Evolutionary conservation across 1,284 basidiomycete species (phyloP).

Genomic region (Cryptococcus amylolentus): DNA sequence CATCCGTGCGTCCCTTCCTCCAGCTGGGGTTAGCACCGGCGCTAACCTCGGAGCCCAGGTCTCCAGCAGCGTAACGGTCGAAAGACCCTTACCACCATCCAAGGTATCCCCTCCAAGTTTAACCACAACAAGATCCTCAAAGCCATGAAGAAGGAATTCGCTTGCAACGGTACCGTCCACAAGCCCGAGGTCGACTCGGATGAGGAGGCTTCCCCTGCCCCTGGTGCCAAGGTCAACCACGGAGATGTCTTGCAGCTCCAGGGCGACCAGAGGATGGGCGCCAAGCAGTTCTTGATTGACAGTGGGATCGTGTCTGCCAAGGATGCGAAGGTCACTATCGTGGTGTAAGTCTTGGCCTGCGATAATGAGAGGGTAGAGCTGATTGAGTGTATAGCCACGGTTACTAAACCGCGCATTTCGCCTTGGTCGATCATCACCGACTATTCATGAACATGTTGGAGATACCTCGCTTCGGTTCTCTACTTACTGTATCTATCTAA

Average conservation of each 20-base stretch:
- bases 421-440: background rate
- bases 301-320: constrained; percentile 47
- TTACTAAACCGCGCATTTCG: constrained; percentile 25
- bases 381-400: constrained; percentile 28
- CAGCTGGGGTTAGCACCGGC: background rate
- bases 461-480: background rate
- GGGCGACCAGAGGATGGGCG: constrained; percentile 94
- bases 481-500: background rate
- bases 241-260: constrained; percentile 99
- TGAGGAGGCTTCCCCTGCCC: constrained; percentile 40
- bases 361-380: background rate
- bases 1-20: constrained; percentile 58
- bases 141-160: constrained; percentile 99
- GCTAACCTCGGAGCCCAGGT: constrained; percentile 37
- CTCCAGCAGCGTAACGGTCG: constrained; percentile 99
- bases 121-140: constrained; percentile 98
- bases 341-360: constrained; percentile 37
- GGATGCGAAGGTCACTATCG: constrained; percentile 52
- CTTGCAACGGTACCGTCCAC: constrained; percentile 97
- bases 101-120: constrained; percentile 94
- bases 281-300: constrained; percentile 76
- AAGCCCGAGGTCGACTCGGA: constrained; percentile 45
- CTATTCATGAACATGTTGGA: background rate
- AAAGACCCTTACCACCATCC: constrained; percentile 97
- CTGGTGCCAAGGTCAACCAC: constrained; percentile 72